Base-by-base conservation (phyloP, 2,329 filamentous ascomycete species). In the Tolypocladium amazonense region DNA sequence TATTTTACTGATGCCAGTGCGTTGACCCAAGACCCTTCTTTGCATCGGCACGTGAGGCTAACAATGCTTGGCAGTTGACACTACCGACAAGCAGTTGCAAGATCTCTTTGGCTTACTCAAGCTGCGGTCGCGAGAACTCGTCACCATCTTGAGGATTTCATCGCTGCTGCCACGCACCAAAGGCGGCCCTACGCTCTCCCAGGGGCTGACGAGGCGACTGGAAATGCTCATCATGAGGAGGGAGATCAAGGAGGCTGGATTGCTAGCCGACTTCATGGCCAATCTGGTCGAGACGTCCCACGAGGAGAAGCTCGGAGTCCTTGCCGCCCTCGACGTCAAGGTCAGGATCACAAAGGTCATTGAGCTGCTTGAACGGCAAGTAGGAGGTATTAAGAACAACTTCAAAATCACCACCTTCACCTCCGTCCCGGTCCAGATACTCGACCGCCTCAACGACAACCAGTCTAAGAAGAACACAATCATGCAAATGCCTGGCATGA, bases 251-350 rank as follows among this genome's bases (percentile, higher is more conserved):
- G 92, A 97, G 65, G 92, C 92, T 1, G 93, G 93, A 2, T 78
- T 86, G 11, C 80, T 99, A 12, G 93, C 94, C 8, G 94, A 99
- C 72, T 97, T 97, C 71, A 97, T 99, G 91, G 88, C 91, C 45
- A 96, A 96, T 70, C 83, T 97, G 30, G 84, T 96, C 3, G 91
- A 96, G 63, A 87, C 89, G 57, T 88, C 86, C 12, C 89, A 95
- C 64, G 91, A 96, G 72, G 94, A 99, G 70, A 97, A 96, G 73
- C 80, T 99, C 58, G 85, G 89, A 59, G 84, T 99, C 20, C 79
- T 99, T 41, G 85, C 90, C n/a, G 86, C 92, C 0, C 75, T 95
- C 6, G 86, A 92, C 67, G 79, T 94, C 55, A 89, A 89, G 65
- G 84, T 88, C 55, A 83, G 94, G 43, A 80, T 97, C 58, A 85